Evolutionary conservation across 176 grass and related monocot genomes (phyloP).

Genomic region (Musa schizocarpa): DNA sequence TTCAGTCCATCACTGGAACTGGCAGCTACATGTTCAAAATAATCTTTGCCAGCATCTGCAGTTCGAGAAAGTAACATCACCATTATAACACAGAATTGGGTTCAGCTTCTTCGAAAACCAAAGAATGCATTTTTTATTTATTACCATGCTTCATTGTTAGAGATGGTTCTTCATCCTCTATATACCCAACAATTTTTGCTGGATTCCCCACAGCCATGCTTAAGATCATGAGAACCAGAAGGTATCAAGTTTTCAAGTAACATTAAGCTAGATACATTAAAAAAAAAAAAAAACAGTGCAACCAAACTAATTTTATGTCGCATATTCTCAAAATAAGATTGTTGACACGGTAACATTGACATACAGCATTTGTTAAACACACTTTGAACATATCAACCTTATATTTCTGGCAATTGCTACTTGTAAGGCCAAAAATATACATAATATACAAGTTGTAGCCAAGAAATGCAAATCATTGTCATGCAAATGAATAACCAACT

Average conservation of each 20-base stretch:
- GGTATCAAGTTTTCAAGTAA: not conserved
- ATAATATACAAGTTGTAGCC: no score
- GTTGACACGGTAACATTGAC: not conserved
- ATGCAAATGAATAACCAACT: not conserved
- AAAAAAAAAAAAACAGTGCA: not conserved
- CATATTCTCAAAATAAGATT: not conserved
- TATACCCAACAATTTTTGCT: constrained; percentile 79
- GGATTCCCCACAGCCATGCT: constrained; percentile 99
- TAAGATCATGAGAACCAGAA: constrained; percentile 30
- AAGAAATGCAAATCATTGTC: not conserved
- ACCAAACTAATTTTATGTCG: not conserved
- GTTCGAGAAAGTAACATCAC: constrained; percentile 22
- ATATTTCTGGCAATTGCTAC: no score
- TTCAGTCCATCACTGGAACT: constrained; percentile 33
- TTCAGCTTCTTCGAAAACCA: constrained; percentile 5
- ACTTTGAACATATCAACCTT: not conserved
- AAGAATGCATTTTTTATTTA: constrained; percentile 1
- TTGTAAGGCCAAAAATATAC: no score
- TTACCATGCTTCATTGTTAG: constrained; percentile 99
- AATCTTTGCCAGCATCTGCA: constrained; percentile 84
- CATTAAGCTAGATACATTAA: not conserved
- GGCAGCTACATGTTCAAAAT: constrained; percentile 73
- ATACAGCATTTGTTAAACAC: not conserved
- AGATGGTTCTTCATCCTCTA: constrained; percentile 81
- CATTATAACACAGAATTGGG: not conserved